Percentiles rank a stretch among this genome's conserved stretches.
These are phyloP conservation scores for Massariosphaeria phaeospora DNA, from an alignment of 495 filamentous ascomycete species.

Conservation along the genomic window DNA sequence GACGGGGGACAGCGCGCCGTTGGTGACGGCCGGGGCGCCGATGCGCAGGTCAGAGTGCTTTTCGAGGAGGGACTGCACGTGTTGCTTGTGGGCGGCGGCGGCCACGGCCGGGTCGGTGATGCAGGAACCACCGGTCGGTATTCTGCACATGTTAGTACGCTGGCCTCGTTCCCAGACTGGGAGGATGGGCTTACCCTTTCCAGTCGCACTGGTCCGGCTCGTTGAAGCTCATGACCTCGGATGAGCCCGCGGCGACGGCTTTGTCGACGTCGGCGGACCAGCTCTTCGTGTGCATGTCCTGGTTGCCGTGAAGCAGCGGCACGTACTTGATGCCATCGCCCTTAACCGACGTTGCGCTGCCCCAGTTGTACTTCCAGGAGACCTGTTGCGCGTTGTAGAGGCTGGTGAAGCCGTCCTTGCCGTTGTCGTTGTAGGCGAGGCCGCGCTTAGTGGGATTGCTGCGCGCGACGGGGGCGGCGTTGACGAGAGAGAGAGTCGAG, in stretches of 20 bases:
- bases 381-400: constrained; percentile 5
- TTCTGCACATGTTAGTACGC: constrained; percentile 58
- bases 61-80: constrained; percentile 3
- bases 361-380: constrained; percentile 27
- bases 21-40: constrained; percentile 19
- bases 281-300: background rate
- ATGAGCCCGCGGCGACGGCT: background rate
- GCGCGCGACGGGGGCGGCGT: too few species aligned
- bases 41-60: background rate
- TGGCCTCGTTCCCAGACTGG: background rate
- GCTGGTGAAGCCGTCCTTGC: background rate
- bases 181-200: background rate
- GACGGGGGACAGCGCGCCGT: too few species aligned
- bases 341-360: background rate
- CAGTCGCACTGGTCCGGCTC: constrained; percentile 23
- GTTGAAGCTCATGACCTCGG: constrained; percentile 11
- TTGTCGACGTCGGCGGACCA: constrained; percentile 7
- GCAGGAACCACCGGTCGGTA: constrained; percentile 52
- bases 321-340: constrained; percentile 10
- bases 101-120: background rate
- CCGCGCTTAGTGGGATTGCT: too few species aligned
- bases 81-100: background rate
- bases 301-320: constrained; percentile 11
- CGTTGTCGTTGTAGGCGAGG: constrained; percentile 23
- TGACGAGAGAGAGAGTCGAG: too few species aligned